phyloP scores from a whole-genome alignment of 352 stramenopile species.

The Aphanomyces stellatus region DNA sequence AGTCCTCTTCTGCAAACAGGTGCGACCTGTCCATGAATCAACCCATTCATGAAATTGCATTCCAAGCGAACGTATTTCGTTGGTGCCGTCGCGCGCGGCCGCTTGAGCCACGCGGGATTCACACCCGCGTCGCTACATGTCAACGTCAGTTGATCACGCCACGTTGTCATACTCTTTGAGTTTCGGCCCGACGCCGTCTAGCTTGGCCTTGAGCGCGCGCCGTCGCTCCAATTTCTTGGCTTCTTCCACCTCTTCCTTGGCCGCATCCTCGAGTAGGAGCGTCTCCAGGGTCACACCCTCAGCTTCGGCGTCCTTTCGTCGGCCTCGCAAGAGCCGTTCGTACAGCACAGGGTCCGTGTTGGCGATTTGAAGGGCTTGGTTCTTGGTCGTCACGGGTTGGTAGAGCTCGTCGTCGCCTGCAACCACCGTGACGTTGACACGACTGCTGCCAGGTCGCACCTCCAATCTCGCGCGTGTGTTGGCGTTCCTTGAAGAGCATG shows the following conservation, averaged over 20 bases:
- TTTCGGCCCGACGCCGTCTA: too few relatives aligned
- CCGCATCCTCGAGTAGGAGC: not conserved
- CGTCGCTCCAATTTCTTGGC: not conserved
- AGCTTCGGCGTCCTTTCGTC: conserved; percentile 37
- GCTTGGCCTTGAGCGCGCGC: not conserved
- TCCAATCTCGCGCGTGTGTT: conserved; percentile 23
- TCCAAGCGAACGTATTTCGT: conserved; percentile 51
- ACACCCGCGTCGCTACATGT: too few relatives aligned
- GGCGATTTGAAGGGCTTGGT: conserved; percentile 52
- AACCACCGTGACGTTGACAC: not conserved
- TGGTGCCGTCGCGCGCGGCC: not conserved
- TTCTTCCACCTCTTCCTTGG: not conserved
- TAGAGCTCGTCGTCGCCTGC: conserved; percentile 18
- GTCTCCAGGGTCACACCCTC: conserved; percentile 31
- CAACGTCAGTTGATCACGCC: too few relatives aligned
- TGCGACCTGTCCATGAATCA: conserved; percentile 47
- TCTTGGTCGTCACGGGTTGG: conserved; percentile 27
- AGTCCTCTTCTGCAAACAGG: too few relatives aligned
- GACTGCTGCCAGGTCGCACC: too few relatives aligned
- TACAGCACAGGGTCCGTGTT: conserved; percentile 65
- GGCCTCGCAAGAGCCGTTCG: conserved; percentile 51
- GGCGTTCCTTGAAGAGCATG: conserved; percentile 32
- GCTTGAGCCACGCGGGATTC: not conserved
- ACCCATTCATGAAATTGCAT: conserved; percentile 58
- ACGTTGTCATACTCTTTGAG: too few relatives aligned